Conservation (phyloP, 306 rosid genomes). For the Pyrus betulifolia region DNA sequence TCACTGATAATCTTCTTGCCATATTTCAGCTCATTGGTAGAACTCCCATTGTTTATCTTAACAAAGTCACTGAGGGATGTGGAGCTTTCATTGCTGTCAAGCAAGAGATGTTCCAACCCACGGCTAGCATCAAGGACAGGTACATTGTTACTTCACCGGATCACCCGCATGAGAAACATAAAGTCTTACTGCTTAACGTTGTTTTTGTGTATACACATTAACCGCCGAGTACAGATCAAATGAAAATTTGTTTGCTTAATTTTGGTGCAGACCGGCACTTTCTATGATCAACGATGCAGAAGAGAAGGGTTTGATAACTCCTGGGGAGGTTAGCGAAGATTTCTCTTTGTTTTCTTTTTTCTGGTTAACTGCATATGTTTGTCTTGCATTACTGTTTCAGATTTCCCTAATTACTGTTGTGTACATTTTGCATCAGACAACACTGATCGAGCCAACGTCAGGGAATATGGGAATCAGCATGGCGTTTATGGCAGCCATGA, state of each 20-base stretch:
- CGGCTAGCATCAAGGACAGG: constrained; percentile 97
- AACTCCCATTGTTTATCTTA: constrained; percentile 82
- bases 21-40: constrained; percentile 69
- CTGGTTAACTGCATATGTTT: background rate
- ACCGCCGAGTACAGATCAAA: background rate
- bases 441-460: constrained; percentile 76
- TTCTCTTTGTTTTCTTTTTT: background rate
- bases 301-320: constrained; percentile 41
- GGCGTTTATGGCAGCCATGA: constrained; percentile 82
- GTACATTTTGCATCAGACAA: constrained; percentile 38
- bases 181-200: background rate
- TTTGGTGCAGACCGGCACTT: constrained; percentile 38
- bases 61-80: constrained; percentile 93
- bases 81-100: constrained; percentile 90
- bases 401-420: background rate
- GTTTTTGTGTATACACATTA: background rate
- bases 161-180: background rate
- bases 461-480: constrained; percentile 91
- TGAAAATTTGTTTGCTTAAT: background rate
- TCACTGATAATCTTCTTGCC: background rate
- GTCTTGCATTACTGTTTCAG: background rate
- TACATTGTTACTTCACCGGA: background rate
- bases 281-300: constrained; percentile 49
- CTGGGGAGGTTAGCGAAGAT: constrained; percentile 39
- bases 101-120: constrained; percentile 99